Conservation (phyloP, 306 rosid species). For the Cucurbita moschata region DNA sequence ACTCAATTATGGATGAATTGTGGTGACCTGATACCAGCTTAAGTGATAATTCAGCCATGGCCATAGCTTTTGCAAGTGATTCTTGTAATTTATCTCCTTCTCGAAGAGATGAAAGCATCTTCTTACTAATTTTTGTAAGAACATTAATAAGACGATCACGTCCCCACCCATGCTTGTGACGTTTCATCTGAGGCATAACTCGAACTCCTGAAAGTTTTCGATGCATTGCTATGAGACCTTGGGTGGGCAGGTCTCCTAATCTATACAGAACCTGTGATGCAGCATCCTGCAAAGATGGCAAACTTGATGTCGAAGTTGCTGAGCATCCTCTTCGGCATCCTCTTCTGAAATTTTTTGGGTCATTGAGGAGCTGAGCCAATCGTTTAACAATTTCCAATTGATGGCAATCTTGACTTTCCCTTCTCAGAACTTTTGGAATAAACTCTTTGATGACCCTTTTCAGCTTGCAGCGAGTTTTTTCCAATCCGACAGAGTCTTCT, state of each 20-base stretch:
- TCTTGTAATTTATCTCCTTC: constrained; percentile 35
- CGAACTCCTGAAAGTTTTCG: constrained; percentile 39
- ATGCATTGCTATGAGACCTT: constrained; percentile 51
- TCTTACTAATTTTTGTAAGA: constrained; percentile 21
- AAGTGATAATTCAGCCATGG: constrained; percentile 50
- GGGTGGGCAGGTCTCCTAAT: constrained; percentile 29
- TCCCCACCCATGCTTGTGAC: constrained; percentile 29
- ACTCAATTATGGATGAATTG: constrained; percentile 24
- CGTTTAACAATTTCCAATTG: constrained; percentile 20
- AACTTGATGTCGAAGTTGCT: constrained; percentile 17
- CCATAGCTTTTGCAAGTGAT: constrained; percentile 73
- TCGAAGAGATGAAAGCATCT: constrained; percentile 41
- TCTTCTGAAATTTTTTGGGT: constrained; percentile 34
- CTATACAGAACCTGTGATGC: constrained; percentile 23
- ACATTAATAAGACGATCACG: constrained; percentile 21
- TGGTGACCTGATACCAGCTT: constrained; percentile 35
- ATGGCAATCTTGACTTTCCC: constrained; percentile 7
- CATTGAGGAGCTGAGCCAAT: constrained; percentile 32
- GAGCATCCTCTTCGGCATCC: constrained; percentile 14
- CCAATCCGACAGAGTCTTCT: constrained; percentile 26
- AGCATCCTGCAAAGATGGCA: constrained; percentile 19
- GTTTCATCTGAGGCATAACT: constrained; percentile 35
- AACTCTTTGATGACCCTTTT: constrained; percentile 31
- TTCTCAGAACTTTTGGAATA: constrained; percentile 24
- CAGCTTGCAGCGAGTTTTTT: constrained; percentile 51